Percentiles rank a stretch among this genome's conserved stretches.
phyloP scores from a whole-genome alignment of 306 rosid species.

The Rosa rugosa region DNA sequence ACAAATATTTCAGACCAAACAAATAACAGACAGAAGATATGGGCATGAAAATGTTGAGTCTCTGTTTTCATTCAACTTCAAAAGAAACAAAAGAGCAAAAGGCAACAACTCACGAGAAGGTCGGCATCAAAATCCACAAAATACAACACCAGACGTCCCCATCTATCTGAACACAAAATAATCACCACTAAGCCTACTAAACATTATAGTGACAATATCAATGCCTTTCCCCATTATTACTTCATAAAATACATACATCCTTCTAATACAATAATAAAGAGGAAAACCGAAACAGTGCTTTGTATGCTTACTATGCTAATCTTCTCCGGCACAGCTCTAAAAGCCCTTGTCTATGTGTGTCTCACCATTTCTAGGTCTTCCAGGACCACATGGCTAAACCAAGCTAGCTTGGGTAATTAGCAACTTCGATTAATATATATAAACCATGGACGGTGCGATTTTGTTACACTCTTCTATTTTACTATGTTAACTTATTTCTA shows the following conservation, averaged over 20 bases:
- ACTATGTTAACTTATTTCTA: too few relatives aligned
- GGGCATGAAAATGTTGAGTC: neutral
- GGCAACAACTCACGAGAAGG: slow-evolving; percentile 17
- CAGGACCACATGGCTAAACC: slow-evolving; percentile 7
- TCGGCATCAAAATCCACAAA: slow-evolving; percentile 9
- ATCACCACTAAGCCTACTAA: slow-evolving; percentile 7
- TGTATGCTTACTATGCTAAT: neutral
- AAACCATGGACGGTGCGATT: slow-evolving; percentile 12
- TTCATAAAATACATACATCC: neutral
- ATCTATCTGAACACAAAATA: slow-evolving; percentile 14
- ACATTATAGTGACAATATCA: slow-evolving; percentile 1
- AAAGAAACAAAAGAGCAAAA: neutral
- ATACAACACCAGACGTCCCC: slow-evolving; percentile 19
- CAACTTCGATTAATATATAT: neutral
- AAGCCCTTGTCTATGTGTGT: neutral
- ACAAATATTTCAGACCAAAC: too few relatives aligned
- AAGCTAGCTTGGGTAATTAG: slow-evolving; percentile 5
- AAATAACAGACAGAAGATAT: too few relatives aligned
- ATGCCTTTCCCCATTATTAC: slow-evolving; percentile 20
- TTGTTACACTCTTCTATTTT: too few relatives aligned
- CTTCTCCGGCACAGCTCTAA: neutral
- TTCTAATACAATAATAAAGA: neutral
- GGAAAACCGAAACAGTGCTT: neutral
- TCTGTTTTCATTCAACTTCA: neutral
- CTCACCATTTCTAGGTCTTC: slow-evolving; percentile 2